Conservation (phyloP, 768 basidiomycete species). For the Hysterangium stoloniferum region DNA sequence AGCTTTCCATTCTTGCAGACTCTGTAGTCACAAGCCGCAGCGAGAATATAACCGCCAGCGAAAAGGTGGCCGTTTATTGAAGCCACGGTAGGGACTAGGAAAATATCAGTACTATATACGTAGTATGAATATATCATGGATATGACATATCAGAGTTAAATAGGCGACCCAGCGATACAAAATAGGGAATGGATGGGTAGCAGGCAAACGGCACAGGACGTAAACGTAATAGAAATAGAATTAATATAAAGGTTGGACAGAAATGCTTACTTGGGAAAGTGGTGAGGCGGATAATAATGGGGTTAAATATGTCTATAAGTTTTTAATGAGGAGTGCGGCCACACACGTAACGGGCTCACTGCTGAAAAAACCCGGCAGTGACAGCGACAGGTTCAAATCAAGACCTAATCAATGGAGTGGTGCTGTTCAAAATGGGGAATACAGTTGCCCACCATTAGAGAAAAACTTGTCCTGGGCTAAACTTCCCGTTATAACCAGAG, state of each 20-base stretch:
- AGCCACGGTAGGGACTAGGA: slow-evolving; percentile 14
- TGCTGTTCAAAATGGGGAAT: background rate
- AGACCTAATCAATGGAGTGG: background rate
- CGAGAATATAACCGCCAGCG: slow-evolving; percentile 35
- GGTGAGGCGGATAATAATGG: slow-evolving; percentile 23
- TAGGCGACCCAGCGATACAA: too few species aligned
- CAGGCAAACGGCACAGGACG: too few species aligned
- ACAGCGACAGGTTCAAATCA: slow-evolving; percentile 6
- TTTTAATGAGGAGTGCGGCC: slow-evolving; percentile 3
- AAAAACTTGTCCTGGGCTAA: slow-evolving; percentile 17
- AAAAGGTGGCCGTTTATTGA: slow-evolving; percentile 31
- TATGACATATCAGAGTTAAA: too few species aligned
- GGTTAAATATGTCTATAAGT: slow-evolving; percentile 18
- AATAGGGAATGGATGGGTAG: too few species aligned
- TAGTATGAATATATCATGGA: too few species aligned
- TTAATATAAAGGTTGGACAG: background rate
- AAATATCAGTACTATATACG: background rate
- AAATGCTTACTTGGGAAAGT: slow-evolving; percentile 15
- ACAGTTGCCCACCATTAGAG: slow-evolving; percentile 12
- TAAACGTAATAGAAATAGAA: background rate
- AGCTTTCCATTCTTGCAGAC: slow-evolving; percentile 18
- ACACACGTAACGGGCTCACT: slow-evolving; percentile 2
- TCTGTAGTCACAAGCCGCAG: slow-evolving; percentile 33
- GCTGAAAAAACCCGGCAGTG: slow-evolving; percentile 9
- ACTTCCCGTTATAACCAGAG: slow-evolving; percentile 14